phyloP scores from a whole-genome alignment of 2,329 filamentous ascomycete species.

The Talaromyces sp. region DNA sequence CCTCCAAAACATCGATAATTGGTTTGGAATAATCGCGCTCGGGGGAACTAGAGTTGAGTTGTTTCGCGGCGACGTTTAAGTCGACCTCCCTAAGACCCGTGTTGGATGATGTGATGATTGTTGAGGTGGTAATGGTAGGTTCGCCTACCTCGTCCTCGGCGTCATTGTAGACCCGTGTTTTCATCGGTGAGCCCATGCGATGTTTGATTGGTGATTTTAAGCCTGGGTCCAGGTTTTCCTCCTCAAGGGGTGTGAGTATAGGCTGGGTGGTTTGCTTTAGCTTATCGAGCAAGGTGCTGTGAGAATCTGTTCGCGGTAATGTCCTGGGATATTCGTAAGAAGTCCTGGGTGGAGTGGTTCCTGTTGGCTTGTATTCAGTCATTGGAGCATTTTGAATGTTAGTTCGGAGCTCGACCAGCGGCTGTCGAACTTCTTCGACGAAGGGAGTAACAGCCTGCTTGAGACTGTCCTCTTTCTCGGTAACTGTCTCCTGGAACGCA shows the following conservation, averaged over 20 bases:
- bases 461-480: constrained; percentile 57
- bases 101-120: constrained; percentile 33
- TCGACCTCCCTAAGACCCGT: constrained; percentile 52
- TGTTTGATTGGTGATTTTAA: constrained; percentile 22
- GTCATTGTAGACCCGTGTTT: constrained; percentile 54
- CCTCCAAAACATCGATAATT: constrained; percentile 28
- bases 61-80: constrained; percentile 43
- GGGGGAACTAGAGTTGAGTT: constrained; percentile 13
- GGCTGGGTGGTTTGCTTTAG: constrained; percentile 42
- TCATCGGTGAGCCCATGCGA: constrained; percentile 40
- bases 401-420: constrained; percentile 67
- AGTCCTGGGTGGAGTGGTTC: constrained; percentile 76
- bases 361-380: constrained; percentile 79
- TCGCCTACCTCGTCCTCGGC: constrained; percentile 36
- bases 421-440: constrained; percentile 57
- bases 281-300: constrained; percentile 55
- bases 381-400: constrained; percentile 64
- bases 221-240: constrained; percentile 24
- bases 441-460: constrained; percentile 62
- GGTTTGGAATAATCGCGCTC: constrained; percentile 9
- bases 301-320: constrained; percentile 70
- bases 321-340: constrained; percentile 76
- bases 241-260: constrained; percentile 30
- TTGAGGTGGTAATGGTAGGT: constrained; percentile 28
- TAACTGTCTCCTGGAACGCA: constrained; percentile 66